phyloP scores from a whole-genome alignment of 2,329 filamentous ascomycete genomes.

The Monilinia polystroma region DNA sequence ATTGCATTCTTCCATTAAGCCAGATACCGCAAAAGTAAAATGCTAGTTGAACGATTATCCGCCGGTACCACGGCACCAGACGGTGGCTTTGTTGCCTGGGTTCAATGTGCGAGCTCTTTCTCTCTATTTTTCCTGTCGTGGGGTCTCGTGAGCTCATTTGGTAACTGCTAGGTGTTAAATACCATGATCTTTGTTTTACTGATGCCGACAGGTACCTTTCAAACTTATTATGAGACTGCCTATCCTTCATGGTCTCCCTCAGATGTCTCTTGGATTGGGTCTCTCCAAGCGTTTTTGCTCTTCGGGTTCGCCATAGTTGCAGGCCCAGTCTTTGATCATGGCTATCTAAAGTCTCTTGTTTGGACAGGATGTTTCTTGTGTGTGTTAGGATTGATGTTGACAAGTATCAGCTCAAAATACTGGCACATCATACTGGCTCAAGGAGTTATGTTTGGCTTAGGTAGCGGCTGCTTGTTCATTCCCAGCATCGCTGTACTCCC shows the following conservation, averaged over 20 bases:
- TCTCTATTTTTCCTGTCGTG: conserved; percentile 19
- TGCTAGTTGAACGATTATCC: neutral
- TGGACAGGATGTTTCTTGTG: conserved; percentile 37
- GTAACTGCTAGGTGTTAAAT: neutral
- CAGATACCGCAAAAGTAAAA: neutral
- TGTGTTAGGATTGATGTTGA: conserved; percentile 44
- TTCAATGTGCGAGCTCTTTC: conserved; percentile 13
- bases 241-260: conserved; percentile 40
- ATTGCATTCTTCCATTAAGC: neutral
- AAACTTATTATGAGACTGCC: conserved; percentile 45
- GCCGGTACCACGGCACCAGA: neutral
- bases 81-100: neutral
- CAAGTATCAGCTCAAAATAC: conserved; percentile 43
- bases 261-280: conserved; percentile 47
- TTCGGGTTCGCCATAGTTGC: conserved; percentile 45
- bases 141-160: conserved; percentile 44
- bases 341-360: conserved; percentile 40
- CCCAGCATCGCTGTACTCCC: conserved; percentile 43
- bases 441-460: conserved; percentile 45
- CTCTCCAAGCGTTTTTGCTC: conserved; percentile 45
- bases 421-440: conserved; percentile 48
- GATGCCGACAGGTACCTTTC: conserved; percentile 43
- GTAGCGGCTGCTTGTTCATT: conserved; percentile 44
- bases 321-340: conserved; percentile 44
- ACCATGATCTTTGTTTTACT: neutral